Evolutionary conservation across 129 eudicot genomes (phyloP).

Genomic region (Artemisia argyi): DNA sequence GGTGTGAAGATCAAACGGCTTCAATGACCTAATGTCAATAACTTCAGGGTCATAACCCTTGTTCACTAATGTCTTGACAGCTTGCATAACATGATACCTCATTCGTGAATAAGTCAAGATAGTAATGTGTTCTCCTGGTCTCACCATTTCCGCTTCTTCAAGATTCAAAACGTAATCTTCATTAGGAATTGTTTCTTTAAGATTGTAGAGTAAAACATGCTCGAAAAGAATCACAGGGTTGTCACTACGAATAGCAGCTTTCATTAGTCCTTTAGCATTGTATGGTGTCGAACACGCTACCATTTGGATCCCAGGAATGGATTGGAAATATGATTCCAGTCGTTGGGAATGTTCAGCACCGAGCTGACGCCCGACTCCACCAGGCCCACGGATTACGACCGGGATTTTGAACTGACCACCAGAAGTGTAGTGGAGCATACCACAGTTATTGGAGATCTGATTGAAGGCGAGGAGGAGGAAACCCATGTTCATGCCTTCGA

Average conservation of each 20-base stretch:
- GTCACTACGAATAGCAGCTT: constrained; percentile 92
- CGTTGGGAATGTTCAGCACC: constrained; percentile 98
- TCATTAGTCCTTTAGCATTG: constrained; percentile 90
- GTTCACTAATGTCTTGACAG: constrained; percentile 84
- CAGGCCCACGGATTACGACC: constrained; percentile 90
- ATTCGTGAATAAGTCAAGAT: constrained; percentile 84
- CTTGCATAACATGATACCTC: constrained; percentile 95
- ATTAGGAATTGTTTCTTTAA: constrained; percentile 85
- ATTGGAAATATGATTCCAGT: constrained; percentile 87
- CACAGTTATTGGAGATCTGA: constrained; percentile 96
- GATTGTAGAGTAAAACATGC: constrained; percentile 83
- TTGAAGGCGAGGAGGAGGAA: constrained; percentile 71
- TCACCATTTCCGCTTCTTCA: constrained; percentile 95
- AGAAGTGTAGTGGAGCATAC: constrained; percentile 98
- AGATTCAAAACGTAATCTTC: constrained; percentile 74
- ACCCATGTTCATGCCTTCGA: constrained; percentile 99
- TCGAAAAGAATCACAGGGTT: constrained; percentile 89
- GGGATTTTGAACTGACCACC: constrained; percentile 96
- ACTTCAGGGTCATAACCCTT: constrained; percentile 97
- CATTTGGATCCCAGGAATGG: constrained; percentile 96
- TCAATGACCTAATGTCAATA: constrained; percentile 84
- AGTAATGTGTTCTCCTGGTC: constrained; percentile 93
- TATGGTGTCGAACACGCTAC: constrained; percentile 98
- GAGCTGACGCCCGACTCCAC: constrained; percentile 96
- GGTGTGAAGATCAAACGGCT: constrained; percentile 84